Conservation (phyloP, 2,329 filamentous ascomycete species). For the Trichoderma koningii region DNA sequence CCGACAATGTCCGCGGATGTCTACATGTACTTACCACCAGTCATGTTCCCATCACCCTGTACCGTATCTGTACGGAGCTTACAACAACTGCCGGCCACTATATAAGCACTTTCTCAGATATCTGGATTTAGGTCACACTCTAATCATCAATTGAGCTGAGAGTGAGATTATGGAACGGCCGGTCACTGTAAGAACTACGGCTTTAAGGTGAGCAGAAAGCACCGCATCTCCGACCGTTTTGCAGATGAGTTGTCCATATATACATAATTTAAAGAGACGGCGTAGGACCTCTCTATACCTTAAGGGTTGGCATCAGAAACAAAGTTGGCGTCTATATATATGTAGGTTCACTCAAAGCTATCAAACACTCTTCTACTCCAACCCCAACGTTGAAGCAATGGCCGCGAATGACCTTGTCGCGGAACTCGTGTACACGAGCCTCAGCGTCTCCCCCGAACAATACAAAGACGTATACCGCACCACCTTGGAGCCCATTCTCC, state of each 20-base stretch:
- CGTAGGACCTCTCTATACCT: not conserved
- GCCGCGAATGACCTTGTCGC: not conserved
- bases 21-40: too few relatives aligned
- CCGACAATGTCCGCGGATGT: too few relatives aligned
- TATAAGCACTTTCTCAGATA: not conserved
- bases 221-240: not conserved
- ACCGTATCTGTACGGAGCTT: too few relatives aligned
- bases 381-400: not conserved
- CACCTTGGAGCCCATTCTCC: not conserved
- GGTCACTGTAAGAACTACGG: not conserved
- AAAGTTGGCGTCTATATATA: too few relatives aligned
- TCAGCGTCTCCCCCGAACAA: not conserved
- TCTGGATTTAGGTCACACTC: not conserved
- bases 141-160: not conserved
- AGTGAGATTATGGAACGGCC: not conserved
- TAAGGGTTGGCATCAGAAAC: not conserved
- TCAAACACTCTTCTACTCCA: not conserved
- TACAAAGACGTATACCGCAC: conserved; percentile 13
- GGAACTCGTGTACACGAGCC: conserved; percentile 9
- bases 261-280: not conserved
- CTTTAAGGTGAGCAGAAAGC: not conserved
- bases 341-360: too few relatives aligned
- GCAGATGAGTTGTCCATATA: not conserved
- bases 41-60: too few relatives aligned
- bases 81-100: too few relatives aligned